Evolutionary conservation across 1,284 basidiomycete genomes (phyloP), one percentile per base, ranked within the genome.

Genomic region (Porodaedalea pini): DNA sequence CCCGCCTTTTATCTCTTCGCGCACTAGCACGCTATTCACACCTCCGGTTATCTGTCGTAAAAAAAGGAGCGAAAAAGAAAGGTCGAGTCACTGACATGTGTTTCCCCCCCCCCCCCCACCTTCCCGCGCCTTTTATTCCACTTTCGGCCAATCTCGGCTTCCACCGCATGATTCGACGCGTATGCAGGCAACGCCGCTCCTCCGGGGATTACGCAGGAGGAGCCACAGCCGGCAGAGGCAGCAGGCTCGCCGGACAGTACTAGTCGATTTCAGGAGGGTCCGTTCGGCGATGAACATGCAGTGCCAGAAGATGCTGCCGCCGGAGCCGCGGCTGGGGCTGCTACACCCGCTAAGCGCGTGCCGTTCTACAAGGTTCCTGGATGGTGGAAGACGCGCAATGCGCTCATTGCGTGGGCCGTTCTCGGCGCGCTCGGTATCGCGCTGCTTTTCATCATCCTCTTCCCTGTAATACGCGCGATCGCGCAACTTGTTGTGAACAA

Each of bases 381-480:
- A 13, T 60, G 58, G 58, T 60, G 54, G 54, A 77, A 73, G 59
- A 68, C 70, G 57, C 69, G 68, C 37, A 72, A 69, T 68, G 77
- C 84, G 64, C 79, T 87, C 55, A 67, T 83, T 51, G 73, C 67
- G 43, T 64, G 63, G 53, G 47, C 69, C 51, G 59, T 77, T 25
- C 64, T 57, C 1, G 60, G 75, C 15, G 74, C 78, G 6, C 64
- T 87, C 15, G 78, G 72, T 40, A 85, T 88, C 54, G 81, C 76
- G 10, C 67, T 87, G 17, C 67, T 88, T 6, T 87, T 88, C 70
- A 78, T 87, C 58, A 52, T 86, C 25, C 68, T 86, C 21, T 88
- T 79, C 66, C 85, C 85, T 4, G 81, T 88, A 57, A 72, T 88
- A 55, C 75, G 72, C 49, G 85, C 85, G 39, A 83, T 87, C 59